A percentile compares a stretch with the other conserved stretches of the same genome.
These are phyloP conservation scores for Ustilago shanxiensis DNA, from an alignment of 1,284 basidiomycete genomes.

Conservation along the genomic window DNA sequence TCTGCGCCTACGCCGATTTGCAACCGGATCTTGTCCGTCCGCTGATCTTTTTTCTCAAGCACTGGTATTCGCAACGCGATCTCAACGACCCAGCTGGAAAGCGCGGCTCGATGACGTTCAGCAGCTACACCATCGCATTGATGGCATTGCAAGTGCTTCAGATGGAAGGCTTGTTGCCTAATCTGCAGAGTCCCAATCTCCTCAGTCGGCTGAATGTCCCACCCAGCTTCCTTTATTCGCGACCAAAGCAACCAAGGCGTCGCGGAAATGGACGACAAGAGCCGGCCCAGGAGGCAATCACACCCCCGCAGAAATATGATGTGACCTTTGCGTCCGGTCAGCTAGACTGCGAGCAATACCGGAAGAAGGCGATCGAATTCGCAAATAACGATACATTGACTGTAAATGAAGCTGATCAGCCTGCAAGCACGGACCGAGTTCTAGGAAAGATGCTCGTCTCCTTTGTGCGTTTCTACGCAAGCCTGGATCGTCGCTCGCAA, in stretches of 20 bases:
- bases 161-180: conserved; percentile 62
- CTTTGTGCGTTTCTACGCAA: conserved; percentile 33
- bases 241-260: conserved; percentile 31
- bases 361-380: conserved; percentile 5
- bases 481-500: conserved; percentile 22
- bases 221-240: conserved; percentile 47
- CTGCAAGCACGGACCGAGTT: conserved; percentile 15
- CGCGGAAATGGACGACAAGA: conserved; percentile 13
- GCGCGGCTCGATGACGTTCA: conserved; percentile 48
- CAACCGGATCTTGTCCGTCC: conserved; percentile 54
- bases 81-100: conserved; percentile 61
- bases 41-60: conserved; percentile 61
- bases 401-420: background rate
- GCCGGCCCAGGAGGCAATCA: background rate
- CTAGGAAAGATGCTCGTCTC: conserved; percentile 37
- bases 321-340: conserved; percentile 27
- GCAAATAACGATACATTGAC: background rate
- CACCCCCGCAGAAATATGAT: conserved; percentile 34
- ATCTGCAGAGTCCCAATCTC: conserved; percentile 65
- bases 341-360: conserved; percentile 10
- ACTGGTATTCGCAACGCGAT: conserved; percentile 50
- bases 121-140: conserved; percentile 61
- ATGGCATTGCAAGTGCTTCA: conserved; percentile 69
- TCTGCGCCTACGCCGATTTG: conserved; percentile 55
- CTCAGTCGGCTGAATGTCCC: conserved; percentile 43